Evolutionary conservation across 768 basidiomycete genomes (phyloP), one percentile per base, ranked within the genome.

Genomic region (Crassisporium funariophilum): DNA sequence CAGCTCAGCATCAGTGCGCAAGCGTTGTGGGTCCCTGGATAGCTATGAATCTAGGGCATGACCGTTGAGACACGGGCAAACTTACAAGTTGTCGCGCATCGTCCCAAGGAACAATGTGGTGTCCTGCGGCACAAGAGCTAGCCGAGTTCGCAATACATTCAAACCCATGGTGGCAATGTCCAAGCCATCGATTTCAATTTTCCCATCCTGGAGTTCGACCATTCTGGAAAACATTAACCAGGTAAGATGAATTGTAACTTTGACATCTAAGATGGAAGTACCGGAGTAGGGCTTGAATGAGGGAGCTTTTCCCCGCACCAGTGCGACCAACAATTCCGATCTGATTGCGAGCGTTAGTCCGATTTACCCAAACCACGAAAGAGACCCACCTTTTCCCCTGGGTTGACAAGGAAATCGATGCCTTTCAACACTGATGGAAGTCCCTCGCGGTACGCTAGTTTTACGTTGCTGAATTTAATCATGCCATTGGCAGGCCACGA

Each of bases 51-150:
- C 37, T 52, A n/a, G 31, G 35, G 31, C 11, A 13, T 35, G 23
- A 20, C 16, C 44, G 40, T 12, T 16, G 3, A 35, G 17, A 42
- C 29, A 4, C 5, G 12, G 31, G 22, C n/a, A 40, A 22, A 41
- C 62, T 8, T 46, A 67, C 74, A 75, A 50, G 63, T 73, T 74
- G 54, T 80, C 64, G 41, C 77, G 62, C 16, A 75, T 55, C 2
- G 74, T 72, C 12, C 72, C 74, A 13, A 72, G 54, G 57, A 78
- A 82, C 3, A 81, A 65, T 4, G 74, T 72, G 9, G 72, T 71
- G 43, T 84, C 81, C 61, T 86, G 87, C 13, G 86, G 87, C 13
- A 89, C 83, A 43, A 87, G 74, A 2, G 83, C 80, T 5, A 88
- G 60, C n/a, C 74, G 69, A 22, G 65, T 65, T 11, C 84, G 74